These are phyloP conservation scores for Stachybotrys chartarum DNA, from an alignment of 2,329 filamentous ascomycete species.

Conservation along the genomic window DNA sequence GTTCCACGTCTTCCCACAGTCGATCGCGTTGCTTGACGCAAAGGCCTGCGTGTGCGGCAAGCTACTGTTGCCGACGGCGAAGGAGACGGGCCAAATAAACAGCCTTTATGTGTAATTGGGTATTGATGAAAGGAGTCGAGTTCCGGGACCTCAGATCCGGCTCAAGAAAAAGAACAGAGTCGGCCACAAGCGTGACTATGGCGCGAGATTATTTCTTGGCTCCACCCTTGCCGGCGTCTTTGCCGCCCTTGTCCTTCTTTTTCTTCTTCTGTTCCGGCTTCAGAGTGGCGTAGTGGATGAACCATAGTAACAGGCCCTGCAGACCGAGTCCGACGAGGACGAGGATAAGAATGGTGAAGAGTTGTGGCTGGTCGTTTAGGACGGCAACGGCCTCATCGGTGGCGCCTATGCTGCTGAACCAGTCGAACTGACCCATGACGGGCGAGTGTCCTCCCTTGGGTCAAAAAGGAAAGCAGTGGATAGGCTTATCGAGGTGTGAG, in stretches of 20 bases:
- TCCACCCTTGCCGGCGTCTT: constrained; percentile 5
- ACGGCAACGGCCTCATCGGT: constrained; percentile 50
- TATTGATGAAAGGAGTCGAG: not conserved
- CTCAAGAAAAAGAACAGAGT: not conserved
- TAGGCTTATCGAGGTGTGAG: not conserved
- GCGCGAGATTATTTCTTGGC: not conserved
- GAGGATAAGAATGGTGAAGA: constrained; percentile 50
- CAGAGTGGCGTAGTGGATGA: constrained; percentile 52
- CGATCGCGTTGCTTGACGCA: not conserved
- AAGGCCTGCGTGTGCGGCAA: not conserved
- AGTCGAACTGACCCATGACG: constrained; percentile 47
- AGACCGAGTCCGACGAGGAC: constrained; percentile 42
- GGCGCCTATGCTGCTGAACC: constrained; percentile 48
- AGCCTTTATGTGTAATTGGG: not conserved
- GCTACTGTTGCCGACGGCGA: not conserved
- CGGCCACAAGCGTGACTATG: no score
- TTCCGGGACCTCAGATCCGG: not conserved
- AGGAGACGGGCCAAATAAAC: not conserved
- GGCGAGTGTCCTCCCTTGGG: not conserved
- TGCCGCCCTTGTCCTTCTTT: constrained; percentile 24
- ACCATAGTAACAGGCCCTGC: constrained; percentile 43
- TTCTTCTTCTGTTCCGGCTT: constrained; percentile 54
- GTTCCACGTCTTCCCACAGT: no score
- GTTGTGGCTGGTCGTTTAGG: constrained; percentile 53
- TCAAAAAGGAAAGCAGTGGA: not conserved